Evolutionary conservation across 1,284 basidiomycete species (phyloP).

Genomic region (Trichosporon asahii): DNA sequence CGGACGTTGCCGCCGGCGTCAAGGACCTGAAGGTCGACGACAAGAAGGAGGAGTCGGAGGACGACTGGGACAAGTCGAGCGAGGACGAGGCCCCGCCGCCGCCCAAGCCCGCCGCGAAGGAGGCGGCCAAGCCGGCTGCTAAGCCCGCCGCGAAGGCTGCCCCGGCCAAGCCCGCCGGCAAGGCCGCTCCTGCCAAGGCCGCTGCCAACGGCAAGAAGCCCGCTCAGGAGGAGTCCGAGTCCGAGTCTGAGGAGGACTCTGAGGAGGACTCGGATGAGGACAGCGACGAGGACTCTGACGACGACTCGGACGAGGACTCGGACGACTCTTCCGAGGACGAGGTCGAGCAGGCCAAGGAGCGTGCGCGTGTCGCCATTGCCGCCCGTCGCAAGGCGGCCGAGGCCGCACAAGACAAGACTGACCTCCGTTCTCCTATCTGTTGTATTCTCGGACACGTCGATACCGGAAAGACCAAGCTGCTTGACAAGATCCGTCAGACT

Average conservation of each 20-base stretch:
- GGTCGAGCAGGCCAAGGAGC: constrained; percentile 73
- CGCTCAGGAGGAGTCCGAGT: constrained; percentile 38
- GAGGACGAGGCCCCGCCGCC: constrained; percentile 24
- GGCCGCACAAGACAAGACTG: constrained; percentile 80
- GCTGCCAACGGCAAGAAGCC: constrained; percentile 39
- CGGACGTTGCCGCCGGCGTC: constrained; percentile 35
- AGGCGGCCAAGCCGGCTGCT: constrained; percentile 18
- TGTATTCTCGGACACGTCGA: constrained; percentile 99
- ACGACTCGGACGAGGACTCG: constrained; percentile 53
- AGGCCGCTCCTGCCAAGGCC: constrained; percentile 29
- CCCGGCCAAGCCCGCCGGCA: constrained; percentile 28
- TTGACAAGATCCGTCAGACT: constrained; percentile 99
- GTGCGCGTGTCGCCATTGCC: constrained; percentile 73
- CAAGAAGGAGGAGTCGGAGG: constrained; percentile 47
- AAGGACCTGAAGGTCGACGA: constrained; percentile 45
- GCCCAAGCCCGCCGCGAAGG: constrained; percentile 21
- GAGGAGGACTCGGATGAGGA: constrained; percentile 55
- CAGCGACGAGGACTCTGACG: constrained; percentile 38
- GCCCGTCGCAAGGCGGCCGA: constrained; percentile 83
- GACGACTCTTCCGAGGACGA: constrained; percentile 60
- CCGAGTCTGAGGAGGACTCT: constrained; percentile 45
- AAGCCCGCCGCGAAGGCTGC: constrained; percentile 18
- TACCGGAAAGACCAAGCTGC: constrained; percentile 96
- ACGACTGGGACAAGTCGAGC: constrained; percentile 79
- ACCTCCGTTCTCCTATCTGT: constrained; percentile 94